A percentile compares a stretch with the other conserved stretches of the same genome.
These are phyloP conservation scores for Hypoxylon sp. DNA, from an alignment of 2,329 filamentous ascomycete genomes.

Conservation along the genomic window DNA sequence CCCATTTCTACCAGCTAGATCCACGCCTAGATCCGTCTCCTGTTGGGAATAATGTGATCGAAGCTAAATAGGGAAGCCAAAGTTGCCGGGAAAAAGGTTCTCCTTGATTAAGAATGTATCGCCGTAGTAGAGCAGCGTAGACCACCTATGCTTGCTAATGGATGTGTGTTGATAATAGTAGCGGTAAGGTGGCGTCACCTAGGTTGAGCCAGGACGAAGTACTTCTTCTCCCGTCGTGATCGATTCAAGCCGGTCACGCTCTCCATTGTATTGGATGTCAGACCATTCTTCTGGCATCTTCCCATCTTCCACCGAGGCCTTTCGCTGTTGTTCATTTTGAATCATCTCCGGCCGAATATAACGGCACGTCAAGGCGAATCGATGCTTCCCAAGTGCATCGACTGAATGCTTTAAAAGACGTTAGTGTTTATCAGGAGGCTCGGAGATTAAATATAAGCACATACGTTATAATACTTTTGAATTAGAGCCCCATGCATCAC, in stretches of 20 bases:
- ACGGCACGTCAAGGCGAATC: constrained; percentile 71
- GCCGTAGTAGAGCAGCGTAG: neutral
- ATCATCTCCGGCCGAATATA: constrained; percentile 65
- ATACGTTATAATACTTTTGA: constrained; percentile 71
- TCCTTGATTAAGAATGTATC: neutral
- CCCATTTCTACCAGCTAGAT: neutral
- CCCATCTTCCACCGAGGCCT: constrained; percentile 53
- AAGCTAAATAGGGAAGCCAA: neutral
- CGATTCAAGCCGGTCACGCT: constrained; percentile 8
- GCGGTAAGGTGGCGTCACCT: neutral
- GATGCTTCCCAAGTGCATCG: constrained; percentile 63
- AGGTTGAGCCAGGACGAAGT: neutral
- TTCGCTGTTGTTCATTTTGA: constrained; percentile 47
- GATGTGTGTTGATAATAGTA: too few species aligned
- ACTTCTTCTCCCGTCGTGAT: constrained; percentile 3
- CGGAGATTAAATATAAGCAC: constrained; percentile 29
- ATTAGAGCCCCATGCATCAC: constrained; percentile 74
- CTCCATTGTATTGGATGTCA: constrained; percentile 22
- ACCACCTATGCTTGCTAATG: neutral
- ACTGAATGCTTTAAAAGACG: constrained; percentile 63
- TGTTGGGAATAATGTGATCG: neutral
- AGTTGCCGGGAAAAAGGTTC: neutral
- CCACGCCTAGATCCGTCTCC: neutral
- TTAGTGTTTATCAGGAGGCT: constrained; percentile 38
- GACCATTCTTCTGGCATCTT: constrained; percentile 53